Base-by-base conservation (phyloP, 768 basidiomycete genomes). In the Lyophyllum shimeji region DNA sequence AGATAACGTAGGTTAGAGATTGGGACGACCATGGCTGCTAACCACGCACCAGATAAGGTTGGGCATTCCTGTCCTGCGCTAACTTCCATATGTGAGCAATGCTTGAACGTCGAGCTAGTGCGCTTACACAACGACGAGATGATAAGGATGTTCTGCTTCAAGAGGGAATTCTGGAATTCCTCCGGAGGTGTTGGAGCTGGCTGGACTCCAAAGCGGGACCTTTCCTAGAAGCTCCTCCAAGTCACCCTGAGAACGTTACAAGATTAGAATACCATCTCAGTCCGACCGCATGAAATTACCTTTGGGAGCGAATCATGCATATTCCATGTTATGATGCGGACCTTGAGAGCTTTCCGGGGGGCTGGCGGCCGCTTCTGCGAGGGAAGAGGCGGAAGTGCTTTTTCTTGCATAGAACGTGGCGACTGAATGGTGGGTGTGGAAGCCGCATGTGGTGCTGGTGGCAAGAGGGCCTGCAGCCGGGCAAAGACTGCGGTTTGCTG, bases 281-380 rank as follows among this genome's bases (percentile, higher is more conserved):
- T 34, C 15, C 9, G 15, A 33, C 25, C 12, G 34, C 52, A 49
- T 29, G 17, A 17, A 57, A 65, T 15, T 25, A 84, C 89, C 80
- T 89, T 91, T 27, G 90, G 90, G 5, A 91, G 64, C 0, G 86
- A 86, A 59, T 91, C 89, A 59, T 92, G 87, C 90, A 93, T 93
- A 60, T 92, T 93, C 90, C 90, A 93, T 34, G 87, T 87, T 31
- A 90, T 50, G 46, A 91, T 82, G 42, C 84, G 74, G 37, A 90
- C 72, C 64, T 91, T 92, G 44, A 91, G 72, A 33, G 50, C 50
- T 33, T 56, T 65, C 11, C 34, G 49, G 13, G 24, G 23, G 4
- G n/a, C 40, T 3, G 21, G 17, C 8, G 50, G 18, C 8, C 48
- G 23, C 15, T 52, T 58, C 17, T 44, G 25, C 1, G 17, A 52